Base-by-base conservation (phyloP, 208 protist genomes). In the Trypanosoma cruzi region DNA sequence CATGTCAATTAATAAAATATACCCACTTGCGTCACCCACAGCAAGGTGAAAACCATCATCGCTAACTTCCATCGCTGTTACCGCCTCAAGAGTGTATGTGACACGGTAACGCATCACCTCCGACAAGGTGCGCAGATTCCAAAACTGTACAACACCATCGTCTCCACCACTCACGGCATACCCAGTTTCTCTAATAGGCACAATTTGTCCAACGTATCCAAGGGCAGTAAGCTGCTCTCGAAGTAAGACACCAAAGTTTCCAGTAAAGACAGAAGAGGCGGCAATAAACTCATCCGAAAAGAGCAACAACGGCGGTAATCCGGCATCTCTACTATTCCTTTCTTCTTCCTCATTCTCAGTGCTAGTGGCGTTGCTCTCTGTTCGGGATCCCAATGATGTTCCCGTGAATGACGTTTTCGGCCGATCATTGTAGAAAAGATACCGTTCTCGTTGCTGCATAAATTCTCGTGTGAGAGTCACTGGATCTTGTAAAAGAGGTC, bases 121-220 rank as follows among this genome's bases (percentile, higher is more conserved):
- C 16, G 63, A 69, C 50, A 69, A 58, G 18, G 71, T 79, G 16
- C 76, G 72, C 22, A 84, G 50, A 55, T 93, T 85, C 91, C 91
- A 96, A 64, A 96, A 76, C 79, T 96, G 91, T 46, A 96, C 29
- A 5, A 92, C 53, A 1, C 91, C 91, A 46, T 90, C 82, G 72
- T 90, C 87, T 58, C 81, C 92, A 8, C 79, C 88, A 48, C 80
- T 89, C 42, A 89, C 59, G 67, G 93, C 57, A 53, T 85, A 87
- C 11, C 55, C 69, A 0, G 79, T 79, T 53, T 75, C 61, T 16
- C 56, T 68, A 42, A 90, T 34, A 18, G 72, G 64, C 8, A 68
- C 49, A 42, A 87, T 60, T 18, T 85, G 81, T 22, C 68, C 78
- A 50, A 90, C 73, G 69, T 78, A 86, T 18, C 81, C 85, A 42